Evolutionary conservation across 805 yeast genomes (phyloP), one percentile per base, ranked within the genome.

Genomic region (Pichia phayaonensis): DNA sequence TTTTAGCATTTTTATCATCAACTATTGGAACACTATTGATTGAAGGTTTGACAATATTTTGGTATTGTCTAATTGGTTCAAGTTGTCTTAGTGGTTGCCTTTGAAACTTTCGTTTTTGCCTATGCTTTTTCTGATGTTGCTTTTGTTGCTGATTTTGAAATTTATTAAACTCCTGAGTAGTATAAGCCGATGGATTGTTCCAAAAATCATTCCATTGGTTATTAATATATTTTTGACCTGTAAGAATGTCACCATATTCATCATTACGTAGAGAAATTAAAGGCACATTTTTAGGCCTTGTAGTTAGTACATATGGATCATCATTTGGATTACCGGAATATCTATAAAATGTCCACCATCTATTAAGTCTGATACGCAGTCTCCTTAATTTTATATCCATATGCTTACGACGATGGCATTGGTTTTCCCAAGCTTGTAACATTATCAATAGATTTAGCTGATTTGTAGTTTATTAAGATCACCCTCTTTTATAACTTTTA

Each of bases 331-430:
- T 54, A 22, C 56, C 57, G 2, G 47, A 45, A 18, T 56, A 54
- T n/a, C 56, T 51, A 18, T 54, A 44, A 45, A 48, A 56, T 45
- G 59, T 59, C 65, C 63, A 59, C 64, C 67, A 64, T 20, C 60
- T 61, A 45, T 59, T 54, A 43, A 64, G 49, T 42, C 57, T 58
- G 21, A 66, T 47, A 46, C 56, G 57, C 13, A 54, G 46, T 27
- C 50, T 58, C 40, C 43, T 55, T 10, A 50, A 18, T n/a, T 42
- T 46, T 16, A 46, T 26, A 4, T 51, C 45, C 3, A 21, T 29
- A 21, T 44, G 39, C 21, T 27, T 31, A 6, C 39, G 20, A 22
- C 22, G 23, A 43, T 42, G 24, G 23, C 36, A 34, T 22, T 40
- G 48, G 18, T 34, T 45, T 24, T 49, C 39, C 48, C 43, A 42